These are phyloP conservation scores for Ajuga chamaepitys DNA, from an alignment of 257 asterid species.

Conservation along the genomic window DNA sequence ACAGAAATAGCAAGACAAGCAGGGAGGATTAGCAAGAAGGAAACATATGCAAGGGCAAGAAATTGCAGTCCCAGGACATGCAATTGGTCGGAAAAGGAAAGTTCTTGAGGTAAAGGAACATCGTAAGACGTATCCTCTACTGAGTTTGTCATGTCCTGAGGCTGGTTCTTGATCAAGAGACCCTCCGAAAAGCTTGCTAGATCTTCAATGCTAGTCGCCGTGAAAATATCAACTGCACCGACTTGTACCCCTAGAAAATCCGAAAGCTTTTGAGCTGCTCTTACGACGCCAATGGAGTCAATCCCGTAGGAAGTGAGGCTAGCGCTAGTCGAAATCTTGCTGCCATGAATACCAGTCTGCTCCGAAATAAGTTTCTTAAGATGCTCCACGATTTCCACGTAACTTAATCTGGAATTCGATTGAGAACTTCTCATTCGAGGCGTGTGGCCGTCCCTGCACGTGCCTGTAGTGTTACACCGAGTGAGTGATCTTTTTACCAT, in stretches of 20 bases:
- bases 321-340: constrained; percentile 56
- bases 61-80: constrained; percentile 38
- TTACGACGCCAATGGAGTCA: constrained; percentile 89
- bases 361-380: constrained; percentile 57
- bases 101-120: constrained; percentile 28
- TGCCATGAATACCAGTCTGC: constrained; percentile 45
- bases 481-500: constrained; percentile 31
- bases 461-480: constrained; percentile 69
- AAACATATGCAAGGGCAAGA: constrained; percentile 46
- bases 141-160: constrained; percentile 22
- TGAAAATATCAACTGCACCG: constrained; percentile 85
- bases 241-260: constrained; percentile 76
- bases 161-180: constrained; percentile 46
- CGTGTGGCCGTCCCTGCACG: constrained; percentile 64
- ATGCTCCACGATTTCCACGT: constrained; percentile 48
- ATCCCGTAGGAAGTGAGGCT: constrained; percentile 67
- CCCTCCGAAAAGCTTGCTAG: constrained; percentile 65
- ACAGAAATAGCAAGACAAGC: constrained; percentile 41
- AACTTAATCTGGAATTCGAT: constrained; percentile 26
- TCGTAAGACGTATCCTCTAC: constrained; percentile 32
- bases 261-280: constrained; percentile 90
- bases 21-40: constrained; percentile 51
- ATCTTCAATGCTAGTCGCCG: constrained; percentile 75
- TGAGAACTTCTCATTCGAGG: constrained; percentile 36
- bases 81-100: constrained; percentile 35